These are phyloP conservation scores for Setaria viridis DNA, from an alignment of 202 grass and related monocot species.

Conservation along the genomic window DNA sequence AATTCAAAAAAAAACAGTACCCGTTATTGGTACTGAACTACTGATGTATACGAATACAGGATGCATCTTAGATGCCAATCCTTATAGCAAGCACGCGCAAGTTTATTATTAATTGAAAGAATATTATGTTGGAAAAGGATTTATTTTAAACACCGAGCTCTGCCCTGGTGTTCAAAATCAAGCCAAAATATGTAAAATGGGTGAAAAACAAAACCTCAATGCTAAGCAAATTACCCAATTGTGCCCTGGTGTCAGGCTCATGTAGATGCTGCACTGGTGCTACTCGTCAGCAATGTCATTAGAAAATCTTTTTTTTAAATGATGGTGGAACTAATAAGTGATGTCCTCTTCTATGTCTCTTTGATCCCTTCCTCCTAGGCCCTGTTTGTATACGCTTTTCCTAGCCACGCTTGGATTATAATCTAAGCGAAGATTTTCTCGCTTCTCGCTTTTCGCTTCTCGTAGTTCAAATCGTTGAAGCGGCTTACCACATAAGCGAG, in stretches of 20 bases:
- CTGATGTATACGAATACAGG: not conserved
- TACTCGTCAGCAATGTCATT: not conserved
- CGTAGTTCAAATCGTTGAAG: too few relatives aligned
- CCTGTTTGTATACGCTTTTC: too few relatives aligned
- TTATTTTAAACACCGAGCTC: not conserved
- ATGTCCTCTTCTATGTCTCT: not conserved
- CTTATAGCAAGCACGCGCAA: conserved; percentile 8
- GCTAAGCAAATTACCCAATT: conserved; percentile 2
- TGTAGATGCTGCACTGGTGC: not conserved
- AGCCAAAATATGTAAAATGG: not conserved
- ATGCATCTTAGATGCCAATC: not conserved
- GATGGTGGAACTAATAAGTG: not conserved
- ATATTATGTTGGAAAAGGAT: not conserved
- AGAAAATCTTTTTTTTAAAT: not conserved
- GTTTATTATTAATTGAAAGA: not conserved
- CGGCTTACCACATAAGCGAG: too few relatives aligned
- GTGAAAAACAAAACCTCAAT: not conserved
- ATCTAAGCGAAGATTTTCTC: too few relatives aligned
- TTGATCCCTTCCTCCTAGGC: not conserved
- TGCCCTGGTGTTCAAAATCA: not conserved
- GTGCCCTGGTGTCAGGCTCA: not conserved
- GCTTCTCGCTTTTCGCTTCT: too few relatives aligned
- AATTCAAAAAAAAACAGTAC: not conserved
- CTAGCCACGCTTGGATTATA: too few relatives aligned
- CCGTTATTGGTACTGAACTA: not conserved